Base-by-base conservation (phyloP, 1,284 basidiomycete species). In the Irpex rosettiformis region DNA sequence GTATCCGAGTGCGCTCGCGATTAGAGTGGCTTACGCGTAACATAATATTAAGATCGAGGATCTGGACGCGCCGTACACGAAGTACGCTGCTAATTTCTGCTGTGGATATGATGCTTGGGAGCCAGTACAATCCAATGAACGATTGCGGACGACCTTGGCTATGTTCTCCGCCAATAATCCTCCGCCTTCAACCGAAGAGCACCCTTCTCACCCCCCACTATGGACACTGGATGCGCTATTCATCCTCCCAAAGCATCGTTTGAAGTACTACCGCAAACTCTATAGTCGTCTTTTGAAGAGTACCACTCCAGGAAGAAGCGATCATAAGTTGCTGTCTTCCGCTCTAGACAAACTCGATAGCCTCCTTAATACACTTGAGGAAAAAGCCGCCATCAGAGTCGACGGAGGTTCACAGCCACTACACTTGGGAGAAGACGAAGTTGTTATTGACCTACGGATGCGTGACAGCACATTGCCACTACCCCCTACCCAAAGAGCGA, bases 181-280 rank as follows among this genome's bases (percentile, higher is more conserved):
- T 13, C 77, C 79, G 27, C 65, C 72, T 7, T 67, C 70, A 24
- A 71, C 75, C 33, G 69, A 69, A n/a, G 68, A 74, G 11, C 73
- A 71, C 49, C 67, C 75, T 10, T 59, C 73, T 1, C 73, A 76
- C 49, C 71, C 77, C 7, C 75, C 78, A 1, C 62, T 77, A 7
- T 98, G 96, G 95, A 91, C 93, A 0, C 77, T 98, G 5, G 95
- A 98, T 67, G 77, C 83, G 10, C 80, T 98, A 22, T 98, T 98
- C 75, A 76, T 91, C 4, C 81, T 98, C 4, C 96, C 96, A 0
- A 90, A 89, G 67, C 78, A 80, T 13, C 85, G 96, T 27, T 76
- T 99, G 58, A 88, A 88, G 65, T 98, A 98, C 74, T 58, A 58
- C 79, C 90, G 88, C 70, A 96, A 92, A 72, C 80, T 99, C 0